These are phyloP conservation scores for Musa itinerans DNA, from an alignment of 176 grass and related monocot genomes.

Conservation along the genomic window DNA sequence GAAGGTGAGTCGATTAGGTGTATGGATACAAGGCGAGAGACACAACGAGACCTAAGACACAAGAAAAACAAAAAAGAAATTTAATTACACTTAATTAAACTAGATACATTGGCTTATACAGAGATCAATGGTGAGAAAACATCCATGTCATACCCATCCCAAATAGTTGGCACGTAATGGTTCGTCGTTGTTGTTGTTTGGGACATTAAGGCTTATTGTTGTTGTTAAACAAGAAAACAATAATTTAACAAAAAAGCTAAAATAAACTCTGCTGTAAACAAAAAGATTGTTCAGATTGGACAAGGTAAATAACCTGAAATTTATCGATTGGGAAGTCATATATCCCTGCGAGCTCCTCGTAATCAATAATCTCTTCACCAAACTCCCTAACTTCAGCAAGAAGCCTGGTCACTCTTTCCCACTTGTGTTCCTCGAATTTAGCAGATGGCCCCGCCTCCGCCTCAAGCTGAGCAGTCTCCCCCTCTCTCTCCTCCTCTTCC, in stretches of 20 bases:
- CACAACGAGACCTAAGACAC: neutral
- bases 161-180: too few relatives aligned
- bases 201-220: too few relatives aligned
- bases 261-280: neutral
- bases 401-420: slow-evolving; percentile 44
- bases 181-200: too few relatives aligned
- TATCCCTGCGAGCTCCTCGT: slow-evolving; percentile 68
- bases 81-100: too few relatives aligned
- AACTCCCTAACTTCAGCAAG: slow-evolving; percentile 70
- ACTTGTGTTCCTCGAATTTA: slow-evolving; percentile 62
- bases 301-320: slow-evolving; percentile 57
- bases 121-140: slow-evolving; percentile 3
- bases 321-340: slow-evolving; percentile 87
- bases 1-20: neutral
- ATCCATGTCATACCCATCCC: too few relatives aligned
- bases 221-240: too few relatives aligned
- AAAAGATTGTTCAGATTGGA: neutral
- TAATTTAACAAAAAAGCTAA: neutral
- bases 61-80: neutral
- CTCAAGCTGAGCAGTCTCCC: neutral
- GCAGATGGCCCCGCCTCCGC: neutral
- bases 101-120: neutral
- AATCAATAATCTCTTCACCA: slow-evolving; percentile 69
- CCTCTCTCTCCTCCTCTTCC: slow-evolving; percentile 19
- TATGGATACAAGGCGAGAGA: neutral